Evolutionary conservation across 2,329 filamentous ascomycete genomes (phyloP).

Genomic region (Dactylellina drechsleri): DNA sequence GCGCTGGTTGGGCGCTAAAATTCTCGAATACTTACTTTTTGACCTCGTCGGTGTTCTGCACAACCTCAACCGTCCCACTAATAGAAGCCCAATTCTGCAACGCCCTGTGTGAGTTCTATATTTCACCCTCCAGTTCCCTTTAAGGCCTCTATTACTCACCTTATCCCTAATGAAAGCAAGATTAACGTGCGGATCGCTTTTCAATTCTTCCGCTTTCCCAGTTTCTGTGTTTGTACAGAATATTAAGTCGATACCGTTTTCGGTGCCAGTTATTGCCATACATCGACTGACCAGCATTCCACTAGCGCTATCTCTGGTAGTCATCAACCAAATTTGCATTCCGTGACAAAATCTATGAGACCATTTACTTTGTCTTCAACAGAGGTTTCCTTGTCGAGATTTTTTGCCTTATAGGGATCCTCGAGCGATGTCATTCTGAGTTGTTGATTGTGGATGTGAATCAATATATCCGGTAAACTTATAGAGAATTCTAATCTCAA

Average conservation of each 20-base stretch:
- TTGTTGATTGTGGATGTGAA: no score
- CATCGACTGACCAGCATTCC: constrained; percentile 80
- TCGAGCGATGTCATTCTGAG: neutral
- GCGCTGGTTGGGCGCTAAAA: neutral
- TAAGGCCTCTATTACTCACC: neutral
- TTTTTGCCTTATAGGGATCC: constrained; percentile 57
- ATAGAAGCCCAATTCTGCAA: constrained; percentile 87
- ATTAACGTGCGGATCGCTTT: constrained; percentile 78
- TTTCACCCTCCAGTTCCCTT: no score
- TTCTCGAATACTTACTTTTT: constrained; percentile 66
- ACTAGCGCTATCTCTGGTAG: constrained; percentile 74
- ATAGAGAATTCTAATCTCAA: no score
- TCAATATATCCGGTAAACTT: no score
- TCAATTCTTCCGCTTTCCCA: constrained; percentile 84
- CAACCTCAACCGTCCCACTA: constrained; percentile 75
- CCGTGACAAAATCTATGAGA: constrained; percentile 75
- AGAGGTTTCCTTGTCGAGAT: constrained; percentile 53
- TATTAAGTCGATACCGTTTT: constrained; percentile 80
- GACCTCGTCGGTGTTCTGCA: constrained; percentile 75
- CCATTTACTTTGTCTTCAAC: constrained; percentile 73
- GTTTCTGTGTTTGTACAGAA: constrained; percentile 94
- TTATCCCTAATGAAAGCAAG: constrained; percentile 76
- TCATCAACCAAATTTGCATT: constrained; percentile 87
- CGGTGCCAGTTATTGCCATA: constrained; percentile 77
- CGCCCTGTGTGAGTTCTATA: constrained; percentile 54